A percentile compares a stretch with the other conserved stretches of the same genome.
Conservation (phyloP, 345 rosid species). For the Eucalyptus tenuipes region DNA sequence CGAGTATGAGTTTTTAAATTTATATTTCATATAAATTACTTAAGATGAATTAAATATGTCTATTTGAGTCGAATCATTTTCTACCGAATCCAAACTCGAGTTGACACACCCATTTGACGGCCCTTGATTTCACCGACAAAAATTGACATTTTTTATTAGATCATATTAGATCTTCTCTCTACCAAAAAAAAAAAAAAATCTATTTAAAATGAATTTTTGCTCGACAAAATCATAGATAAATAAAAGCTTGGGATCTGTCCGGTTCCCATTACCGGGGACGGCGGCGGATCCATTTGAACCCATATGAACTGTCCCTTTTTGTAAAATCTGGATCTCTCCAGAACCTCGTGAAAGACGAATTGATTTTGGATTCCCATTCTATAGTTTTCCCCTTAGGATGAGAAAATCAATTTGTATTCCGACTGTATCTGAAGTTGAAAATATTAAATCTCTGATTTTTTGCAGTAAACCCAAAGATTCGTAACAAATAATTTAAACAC, state of each 20-base stretch:
- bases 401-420: background rate
- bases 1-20: too few species aligned
- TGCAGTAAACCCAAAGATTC: background rate
- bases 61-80: fast-evolving
- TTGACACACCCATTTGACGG: fast-evolving
- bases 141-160: background rate
- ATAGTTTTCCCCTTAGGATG: background rate
- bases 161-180: background rate
- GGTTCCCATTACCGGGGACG: background rate
- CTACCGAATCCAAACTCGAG: fast-evolving
- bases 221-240: background rate
- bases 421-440: background rate
- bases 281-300: background rate
- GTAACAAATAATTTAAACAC: background rate
- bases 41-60: too few species aligned
- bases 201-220: background rate
- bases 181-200: too few species aligned
- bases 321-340: background rate
- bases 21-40: too few species aligned
- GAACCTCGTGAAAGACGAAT: background rate
- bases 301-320: too few species aligned
- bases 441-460: background rate
- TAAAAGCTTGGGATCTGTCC: background rate
- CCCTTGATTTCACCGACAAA: fast-evolving
- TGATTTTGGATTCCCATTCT: background rate